A percentile compares a stretch with the other conserved stretches of the same genome.
These are phyloP conservation scores for Corylus heterophylla DNA, from an alignment of 306 rosid genomes.

Conservation along the genomic window DNA sequence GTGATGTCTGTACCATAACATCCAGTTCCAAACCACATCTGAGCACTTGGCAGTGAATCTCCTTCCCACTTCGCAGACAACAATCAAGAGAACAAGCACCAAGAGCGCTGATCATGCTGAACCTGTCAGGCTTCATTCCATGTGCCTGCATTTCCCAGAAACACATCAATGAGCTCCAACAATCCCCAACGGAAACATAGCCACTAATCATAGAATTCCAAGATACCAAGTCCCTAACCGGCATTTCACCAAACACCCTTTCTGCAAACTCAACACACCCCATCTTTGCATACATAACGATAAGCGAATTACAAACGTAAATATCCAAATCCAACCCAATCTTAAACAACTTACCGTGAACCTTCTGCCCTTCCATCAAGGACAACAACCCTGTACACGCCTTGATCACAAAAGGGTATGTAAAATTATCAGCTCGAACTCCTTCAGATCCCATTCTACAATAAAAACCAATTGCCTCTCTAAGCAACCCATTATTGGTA, in stretches of 20 bases:
- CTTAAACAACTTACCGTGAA: slow-evolving; percentile 49
- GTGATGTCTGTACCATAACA: slow-evolving; percentile 49
- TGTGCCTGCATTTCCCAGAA: slow-evolving; percentile 41
- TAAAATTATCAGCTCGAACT: slow-evolving; percentile 44
- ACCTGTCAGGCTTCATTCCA: slow-evolving; percentile 44
- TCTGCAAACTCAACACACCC: slow-evolving; percentile 38
- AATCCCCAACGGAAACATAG: slow-evolving; percentile 37
- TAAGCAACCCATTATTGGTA: slow-evolving; percentile 37
- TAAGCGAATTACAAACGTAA: slow-evolving; percentile 45
- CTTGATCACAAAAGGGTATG: slow-evolving; percentile 51
- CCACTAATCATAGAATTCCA: slow-evolving; percentile 61
- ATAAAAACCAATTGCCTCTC: slow-evolving; percentile 39
- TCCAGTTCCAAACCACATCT: slow-evolving; percentile 41
- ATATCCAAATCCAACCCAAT: slow-evolving; percentile 51
- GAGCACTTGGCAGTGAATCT: slow-evolving; percentile 48
- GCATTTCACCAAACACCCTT: slow-evolving; percentile 57
- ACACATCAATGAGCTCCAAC: slow-evolving; percentile 35
- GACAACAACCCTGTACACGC: slow-evolving; percentile 46
- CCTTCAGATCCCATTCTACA: slow-evolving; percentile 46
- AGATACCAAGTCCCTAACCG: slow-evolving; percentile 46
- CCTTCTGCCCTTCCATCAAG: slow-evolving; percentile 29
- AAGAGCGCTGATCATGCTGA: slow-evolving; percentile 42
- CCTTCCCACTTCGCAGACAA: slow-evolving; percentile 37
- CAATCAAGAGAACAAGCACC: slow-evolving; percentile 46
- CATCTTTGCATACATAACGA: slow-evolving; percentile 49